Evolutionary conservation across 2,329 filamentous ascomycete species (phyloP).

Genomic region (Xylaria polymorpha): DNA sequence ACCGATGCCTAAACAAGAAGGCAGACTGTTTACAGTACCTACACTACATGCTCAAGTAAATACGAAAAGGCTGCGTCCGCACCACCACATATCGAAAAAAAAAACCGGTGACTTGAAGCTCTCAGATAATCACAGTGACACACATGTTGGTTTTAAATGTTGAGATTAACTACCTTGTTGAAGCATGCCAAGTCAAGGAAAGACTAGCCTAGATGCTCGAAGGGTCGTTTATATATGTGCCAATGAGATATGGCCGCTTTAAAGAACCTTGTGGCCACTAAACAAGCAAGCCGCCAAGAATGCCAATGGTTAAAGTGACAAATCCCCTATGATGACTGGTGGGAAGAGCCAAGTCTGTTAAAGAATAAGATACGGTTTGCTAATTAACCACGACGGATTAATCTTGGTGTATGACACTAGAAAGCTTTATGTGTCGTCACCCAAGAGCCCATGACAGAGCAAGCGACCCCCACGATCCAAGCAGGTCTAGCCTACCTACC

Average conservation of each 20-base stretch:
- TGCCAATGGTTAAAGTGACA: conserved; percentile 25
- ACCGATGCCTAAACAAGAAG: conserved; percentile 5
- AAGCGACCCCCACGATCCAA: conserved; percentile 14
- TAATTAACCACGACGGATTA: conserved; percentile 18
- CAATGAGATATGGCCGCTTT: conserved; percentile 11
- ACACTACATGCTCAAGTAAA: background rate
- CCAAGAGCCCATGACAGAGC: background rate
- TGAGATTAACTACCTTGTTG: conserved; percentile 2
- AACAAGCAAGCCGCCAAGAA: conserved; percentile 22
- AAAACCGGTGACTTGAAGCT: background rate
- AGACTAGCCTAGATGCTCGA: background rate
- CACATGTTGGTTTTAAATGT: conserved; percentile 5
- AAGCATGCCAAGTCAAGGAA: conserved; percentile 18
- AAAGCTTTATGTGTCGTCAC: background rate
- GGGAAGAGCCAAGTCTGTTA: conserved; percentile 8
- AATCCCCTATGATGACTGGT: conserved; percentile 21
- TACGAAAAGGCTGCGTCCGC: background rate
- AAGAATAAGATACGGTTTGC: conserved; percentile 20
- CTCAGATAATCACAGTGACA: conserved; percentile 1
- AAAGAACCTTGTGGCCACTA: background rate
- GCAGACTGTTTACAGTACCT: background rate
- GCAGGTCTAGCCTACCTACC: background rate
- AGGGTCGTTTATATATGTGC: background rate
- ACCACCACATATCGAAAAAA: too few relatives aligned
- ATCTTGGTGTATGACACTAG: background rate